Evolutionary conservation across 306 rosid genomes (phyloP).

Genomic region (Trichosanthes truncata): DNA sequence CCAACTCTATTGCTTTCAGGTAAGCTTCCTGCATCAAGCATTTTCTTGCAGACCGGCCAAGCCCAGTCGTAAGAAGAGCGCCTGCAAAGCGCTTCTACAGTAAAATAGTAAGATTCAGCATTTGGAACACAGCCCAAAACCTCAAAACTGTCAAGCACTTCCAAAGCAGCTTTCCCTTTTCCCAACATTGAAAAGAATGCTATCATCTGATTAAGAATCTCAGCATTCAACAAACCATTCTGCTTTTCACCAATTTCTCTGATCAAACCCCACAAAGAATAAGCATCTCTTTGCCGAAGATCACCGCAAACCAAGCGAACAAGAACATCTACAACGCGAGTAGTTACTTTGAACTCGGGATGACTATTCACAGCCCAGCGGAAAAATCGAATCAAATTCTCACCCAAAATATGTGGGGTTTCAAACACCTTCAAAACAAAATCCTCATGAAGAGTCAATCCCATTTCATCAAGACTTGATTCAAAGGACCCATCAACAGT

Average conservation of each 20-base stretch:
- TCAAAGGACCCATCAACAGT: slow-evolving; percentile 43
- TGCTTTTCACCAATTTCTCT: slow-evolving; percentile 44
- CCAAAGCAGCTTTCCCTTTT: slow-evolving; percentile 62
- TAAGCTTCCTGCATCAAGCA: slow-evolving; percentile 39
- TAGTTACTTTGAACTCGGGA: slow-evolving; percentile 26
- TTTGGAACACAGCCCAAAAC: slow-evolving; percentile 42
- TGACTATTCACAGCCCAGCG: slow-evolving; percentile 51
- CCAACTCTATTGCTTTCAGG: slow-evolving; percentile 53
- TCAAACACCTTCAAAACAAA: slow-evolving; percentile 36
- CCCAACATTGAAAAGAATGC: slow-evolving; percentile 45
- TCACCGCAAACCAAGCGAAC: slow-evolving; percentile 20
- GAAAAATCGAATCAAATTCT: slow-evolving; percentile 51
- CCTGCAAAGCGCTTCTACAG: slow-evolving; percentile 54
- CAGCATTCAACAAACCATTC: slow-evolving; percentile 19
- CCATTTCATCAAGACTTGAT: slow-evolving; percentile 35
- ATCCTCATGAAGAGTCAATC: slow-evolving; percentile 31
- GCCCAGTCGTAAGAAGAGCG: slow-evolving; percentile 44
- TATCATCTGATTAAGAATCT: slow-evolving; percentile 42
- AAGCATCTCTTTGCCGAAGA: slow-evolving; percentile 27
- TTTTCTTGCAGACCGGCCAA: slow-evolving; percentile 37
- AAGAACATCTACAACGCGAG: slow-evolving; percentile 38
- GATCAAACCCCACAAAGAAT: slow-evolving; percentile 57
- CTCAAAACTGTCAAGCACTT: slow-evolving; percentile 42
- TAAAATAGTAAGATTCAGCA: slow-evolving; percentile 46
- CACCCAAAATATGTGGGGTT: slow-evolving; percentile 36